These are phyloP conservation scores for Coemansia sp. DNA, from an alignment of 371 early-diverging fungal species.

Conservation along the genomic window DNA sequence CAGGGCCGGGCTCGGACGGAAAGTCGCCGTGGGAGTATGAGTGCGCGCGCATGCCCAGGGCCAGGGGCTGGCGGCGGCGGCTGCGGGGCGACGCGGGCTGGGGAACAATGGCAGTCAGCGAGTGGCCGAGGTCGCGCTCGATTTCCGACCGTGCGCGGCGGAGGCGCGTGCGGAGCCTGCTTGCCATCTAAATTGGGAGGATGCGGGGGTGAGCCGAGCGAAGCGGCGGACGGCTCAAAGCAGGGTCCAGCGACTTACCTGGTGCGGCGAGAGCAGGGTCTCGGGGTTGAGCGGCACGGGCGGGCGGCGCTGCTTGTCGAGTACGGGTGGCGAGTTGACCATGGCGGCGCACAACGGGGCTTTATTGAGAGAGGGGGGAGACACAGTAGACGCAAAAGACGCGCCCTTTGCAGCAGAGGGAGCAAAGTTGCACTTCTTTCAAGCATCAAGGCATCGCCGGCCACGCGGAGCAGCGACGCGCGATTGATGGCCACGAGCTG, in stretches of 20 bases:
- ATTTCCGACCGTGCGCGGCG: slow-evolving; percentile 26
- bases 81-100: neutral
- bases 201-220: neutral
- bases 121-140: slow-evolving; percentile 38
- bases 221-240: neutral
- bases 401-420: neutral
- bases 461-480: too few species aligned
- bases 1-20: neutral
- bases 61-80: neutral
- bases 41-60: slow-evolving; percentile 22
- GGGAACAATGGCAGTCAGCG: slow-evolving; percentile 25
- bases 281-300: neutral
- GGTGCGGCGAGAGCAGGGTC: slow-evolving; percentile 10
- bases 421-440: neutral
- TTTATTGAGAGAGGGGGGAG: neutral
- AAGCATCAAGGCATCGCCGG: too few species aligned
- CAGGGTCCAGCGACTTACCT: slow-evolving; percentile 7
- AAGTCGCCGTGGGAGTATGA: slow-evolving; percentile 27
- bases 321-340: slow-evolving; percentile 2
- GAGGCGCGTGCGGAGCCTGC: slow-evolving; percentile 32
- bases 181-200: slow-evolving; percentile 21
- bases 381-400: slow-evolving; percentile 3
- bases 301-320: slow-evolving; percentile 4
- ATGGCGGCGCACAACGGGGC: neutral
- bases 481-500: too few species aligned